Conservation (phyloP, 805 yeast species). For the Zygoascus bituminiphila region DNA sequence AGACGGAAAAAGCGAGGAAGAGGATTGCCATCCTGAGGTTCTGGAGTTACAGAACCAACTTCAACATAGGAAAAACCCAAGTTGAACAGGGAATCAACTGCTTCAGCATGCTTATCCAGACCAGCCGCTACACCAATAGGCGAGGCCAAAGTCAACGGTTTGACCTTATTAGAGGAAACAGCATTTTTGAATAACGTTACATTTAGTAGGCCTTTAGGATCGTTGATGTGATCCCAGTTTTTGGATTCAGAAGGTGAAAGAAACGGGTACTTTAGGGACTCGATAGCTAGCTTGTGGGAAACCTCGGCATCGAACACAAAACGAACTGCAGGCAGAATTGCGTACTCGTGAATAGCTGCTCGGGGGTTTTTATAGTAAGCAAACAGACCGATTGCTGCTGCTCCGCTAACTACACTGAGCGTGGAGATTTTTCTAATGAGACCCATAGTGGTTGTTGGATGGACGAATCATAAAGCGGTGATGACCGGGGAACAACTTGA, state of each 20-base stretch:
- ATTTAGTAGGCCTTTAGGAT: constrained; percentile 24
- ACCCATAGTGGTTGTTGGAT: background rate
- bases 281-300: constrained; percentile 73
- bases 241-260: constrained; percentile 24
- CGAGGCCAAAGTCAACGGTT: constrained; percentile 40
- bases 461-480: too few relatives aligned
- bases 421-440: background rate
- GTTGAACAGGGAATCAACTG: constrained; percentile 68
- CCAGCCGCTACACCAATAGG: constrained; percentile 97
- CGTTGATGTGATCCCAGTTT: constrained; percentile 23
- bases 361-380: constrained; percentile 66
- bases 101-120: constrained; percentile 88
- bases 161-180: constrained; percentile 21
- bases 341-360: constrained; percentile 73
- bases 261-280: constrained; percentile 44
- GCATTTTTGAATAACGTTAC: constrained; percentile 23
- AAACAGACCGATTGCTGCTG: constrained; percentile 6
- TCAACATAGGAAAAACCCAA: constrained; percentile 86
- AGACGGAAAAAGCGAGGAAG: constrained; percentile 83
- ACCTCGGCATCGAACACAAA: constrained; percentile 69
- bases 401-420: constrained; percentile 2
- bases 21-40: constrained; percentile 94
- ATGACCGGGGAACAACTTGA: constrained; percentile 3
- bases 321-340: constrained; percentile 70
- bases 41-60: constrained; percentile 87